Evolutionary conservation across 2,329 filamentous ascomycete genomes (phyloP).

Genomic region (Neoarthrinium moseri): DNA sequence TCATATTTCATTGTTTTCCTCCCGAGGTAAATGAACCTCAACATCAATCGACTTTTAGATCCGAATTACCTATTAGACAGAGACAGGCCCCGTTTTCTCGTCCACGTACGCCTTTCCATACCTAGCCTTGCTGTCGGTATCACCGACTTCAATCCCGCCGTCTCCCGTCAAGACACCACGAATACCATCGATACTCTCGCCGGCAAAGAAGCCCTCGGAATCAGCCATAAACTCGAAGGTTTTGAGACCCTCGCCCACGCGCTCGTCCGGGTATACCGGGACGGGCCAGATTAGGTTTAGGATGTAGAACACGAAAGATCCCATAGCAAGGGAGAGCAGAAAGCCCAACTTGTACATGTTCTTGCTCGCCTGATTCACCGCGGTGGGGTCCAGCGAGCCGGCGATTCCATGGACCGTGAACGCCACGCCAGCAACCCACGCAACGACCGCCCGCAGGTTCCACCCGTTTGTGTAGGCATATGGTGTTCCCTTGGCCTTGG

Average conservation of each 20-base stretch:
- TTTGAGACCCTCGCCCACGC: background rate
- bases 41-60: too few relatives aligned
- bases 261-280: conserved; percentile 10
- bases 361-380: conserved; percentile 28
- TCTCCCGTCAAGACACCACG: background rate
- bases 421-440: conserved; percentile 25
- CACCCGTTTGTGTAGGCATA: conserved; percentile 30
- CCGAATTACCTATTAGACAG: too few relatives aligned
- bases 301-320: conserved; percentile 25
- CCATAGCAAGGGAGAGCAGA: conserved; percentile 28
- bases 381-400: conserved; percentile 26
- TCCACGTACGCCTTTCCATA: background rate
- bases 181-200: conserved; percentile 1
- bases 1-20: too few relatives aligned
- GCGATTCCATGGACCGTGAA: conserved; percentile 32
- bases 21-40: too few relatives aligned
- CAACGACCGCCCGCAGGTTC: conserved; percentile 29
- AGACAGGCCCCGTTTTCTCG: background rate
- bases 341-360: conserved; percentile 35
- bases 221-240: conserved; percentile 10
- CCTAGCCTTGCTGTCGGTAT: background rate
- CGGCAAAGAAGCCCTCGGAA: conserved; percentile 9
- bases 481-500: conserved; percentile 13
- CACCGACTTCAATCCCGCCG: background rate
- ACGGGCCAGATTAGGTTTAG: conserved; percentile 20